phyloP scores from a whole-genome alignment of 106 monocot genomes.

The Triglochin maritima region DNA sequence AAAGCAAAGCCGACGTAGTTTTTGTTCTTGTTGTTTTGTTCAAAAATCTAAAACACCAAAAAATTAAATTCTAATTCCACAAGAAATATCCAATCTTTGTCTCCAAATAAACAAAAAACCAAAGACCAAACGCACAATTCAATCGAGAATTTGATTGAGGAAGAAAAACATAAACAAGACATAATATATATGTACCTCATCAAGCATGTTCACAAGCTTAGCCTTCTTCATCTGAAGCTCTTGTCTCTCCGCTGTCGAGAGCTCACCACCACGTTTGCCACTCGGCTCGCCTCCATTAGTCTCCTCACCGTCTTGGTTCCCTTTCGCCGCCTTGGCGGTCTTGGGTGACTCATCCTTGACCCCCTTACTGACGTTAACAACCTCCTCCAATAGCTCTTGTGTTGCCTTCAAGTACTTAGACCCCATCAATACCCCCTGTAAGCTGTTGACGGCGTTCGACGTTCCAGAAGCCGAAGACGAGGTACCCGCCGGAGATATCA shows the following conservation, averaged over 20 bases:
- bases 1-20: no score
- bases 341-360: slow-evolving; percentile 9
- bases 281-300: neutral
- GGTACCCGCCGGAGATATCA: slow-evolving; percentile 9
- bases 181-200: no score
- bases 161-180: neutral
- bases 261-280: slow-evolving; percentile 22
- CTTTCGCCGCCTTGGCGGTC: slow-evolving; percentile 6
- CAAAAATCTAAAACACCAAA: no score
- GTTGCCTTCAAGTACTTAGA: slow-evolving; percentile 89
- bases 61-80: no score
- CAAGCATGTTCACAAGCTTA: slow-evolving; percentile 79
- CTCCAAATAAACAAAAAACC: no score
- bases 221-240: slow-evolving; percentile 98
- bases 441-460: neutral
- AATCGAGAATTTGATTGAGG: neutral
- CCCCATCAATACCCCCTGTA: slow-evolving; percentile 53
- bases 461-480: slow-evolving; percentile 5
- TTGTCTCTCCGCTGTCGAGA: slow-evolving; percentile 64
- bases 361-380: slow-evolving; percentile 56
- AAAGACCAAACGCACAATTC: no score
- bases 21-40: neutral
- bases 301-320: slow-evolving; percentile 4
- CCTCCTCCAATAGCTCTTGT: slow-evolving; percentile 78
- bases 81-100: no score